Conservation (phyloP, 2,329 filamentous ascomycete species). For the Talaromyces marneffei region DNA sequence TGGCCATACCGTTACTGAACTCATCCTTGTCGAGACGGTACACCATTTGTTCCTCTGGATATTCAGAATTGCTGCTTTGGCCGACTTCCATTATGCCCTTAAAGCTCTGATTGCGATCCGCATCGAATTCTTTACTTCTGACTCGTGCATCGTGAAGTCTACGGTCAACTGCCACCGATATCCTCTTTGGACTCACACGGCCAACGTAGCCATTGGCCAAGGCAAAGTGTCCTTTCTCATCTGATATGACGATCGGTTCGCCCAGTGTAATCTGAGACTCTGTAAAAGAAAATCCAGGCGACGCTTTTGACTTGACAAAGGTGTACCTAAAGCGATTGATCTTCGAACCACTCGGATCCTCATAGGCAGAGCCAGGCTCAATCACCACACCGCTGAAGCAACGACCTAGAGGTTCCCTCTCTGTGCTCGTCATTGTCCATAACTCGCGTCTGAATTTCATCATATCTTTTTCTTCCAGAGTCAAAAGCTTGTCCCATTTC, state of each 20-base stretch:
- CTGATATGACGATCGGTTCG: slow-evolving; percentile 93
- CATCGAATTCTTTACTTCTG: slow-evolving; percentile 68
- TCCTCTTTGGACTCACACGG: slow-evolving; percentile 64
- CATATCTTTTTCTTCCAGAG: slow-evolving; percentile 87
- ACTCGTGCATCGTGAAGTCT: slow-evolving; percentile 80
- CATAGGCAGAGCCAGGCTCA: slow-evolving; percentile 65
- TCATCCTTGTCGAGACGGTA: slow-evolving; percentile 97
- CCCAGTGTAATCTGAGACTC: slow-evolving; percentile 84
- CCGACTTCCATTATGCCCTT: slow-evolving; percentile 83
- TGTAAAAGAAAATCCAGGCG: slow-evolving; percentile 69
- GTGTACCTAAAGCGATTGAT: slow-evolving; percentile 90
- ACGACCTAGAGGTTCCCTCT: slow-evolving; percentile 80
- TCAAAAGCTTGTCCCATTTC: slow-evolving; percentile 90
- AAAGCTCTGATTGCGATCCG: slow-evolving; percentile 74
- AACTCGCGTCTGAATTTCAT: slow-evolving; percentile 82
- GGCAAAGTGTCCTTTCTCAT: slow-evolving; percentile 91
- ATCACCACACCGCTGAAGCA: slow-evolving; percentile 88
- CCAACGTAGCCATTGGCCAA: slow-evolving; percentile 88
- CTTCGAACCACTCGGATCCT: slow-evolving; percentile 65
- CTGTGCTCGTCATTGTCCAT: slow-evolving; percentile 89
- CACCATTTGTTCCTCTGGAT: slow-evolving; percentile 47
- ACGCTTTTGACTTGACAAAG: slow-evolving; percentile 64
- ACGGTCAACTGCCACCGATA: slow-evolving; percentile 86
- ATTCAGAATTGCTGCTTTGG: slow-evolving; percentile 44
- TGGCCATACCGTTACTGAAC: slow-evolving; percentile 96